phyloP scores from a whole-genome alignment of 2,329 filamentous ascomycete species.

The Davidsoniella virescens region DNA sequence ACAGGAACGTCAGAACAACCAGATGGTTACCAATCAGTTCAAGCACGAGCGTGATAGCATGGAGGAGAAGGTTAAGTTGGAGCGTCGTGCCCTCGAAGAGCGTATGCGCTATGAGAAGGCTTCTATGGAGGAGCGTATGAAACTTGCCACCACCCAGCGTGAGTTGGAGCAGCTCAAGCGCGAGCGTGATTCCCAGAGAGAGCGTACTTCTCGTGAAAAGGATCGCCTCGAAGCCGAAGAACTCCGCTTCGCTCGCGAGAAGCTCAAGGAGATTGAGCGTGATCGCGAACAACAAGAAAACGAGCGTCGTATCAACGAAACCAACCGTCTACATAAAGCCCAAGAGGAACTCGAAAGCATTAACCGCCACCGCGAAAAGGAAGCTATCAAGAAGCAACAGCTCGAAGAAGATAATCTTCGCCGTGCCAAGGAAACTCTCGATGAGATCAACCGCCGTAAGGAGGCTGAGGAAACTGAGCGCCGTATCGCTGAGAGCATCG shows the following conservation, averaged over 20 bases:
- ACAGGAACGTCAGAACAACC: too few relatives aligned
- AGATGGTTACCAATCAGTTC: neutral
- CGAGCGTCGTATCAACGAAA: conserved; percentile 27
- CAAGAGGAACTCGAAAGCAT: conserved; percentile 33
- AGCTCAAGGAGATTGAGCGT: conserved; percentile 20
- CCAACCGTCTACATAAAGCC: conserved; percentile 28
- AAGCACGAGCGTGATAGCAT: neutral
- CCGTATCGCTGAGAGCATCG: conserved; percentile 35
- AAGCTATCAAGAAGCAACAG: conserved; percentile 32
- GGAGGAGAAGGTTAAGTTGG: neutral
- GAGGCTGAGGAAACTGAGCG: conserved; percentile 32
- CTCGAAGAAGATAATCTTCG: conserved; percentile 22
- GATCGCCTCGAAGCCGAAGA: conserved; percentile 25
- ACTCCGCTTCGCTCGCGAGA: conserved; percentile 24
- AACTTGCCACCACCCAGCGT: neutral
- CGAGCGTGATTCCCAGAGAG: neutral
- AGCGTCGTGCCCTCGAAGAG: neutral
- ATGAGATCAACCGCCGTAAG: conserved; percentile 29
- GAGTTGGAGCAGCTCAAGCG: conserved; percentile 4
- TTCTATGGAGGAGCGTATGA: conserved; percentile 3
- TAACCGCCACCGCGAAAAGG: conserved; percentile 27
- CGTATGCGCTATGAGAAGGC: neutral
- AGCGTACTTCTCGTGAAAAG: conserved; percentile 2
- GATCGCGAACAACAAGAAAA: conserved; percentile 17
- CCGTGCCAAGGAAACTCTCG: conserved; percentile 30